Base-by-base conservation (phyloP, 208 protist genomes). In the Acanthamoeba castellanii region DNA sequence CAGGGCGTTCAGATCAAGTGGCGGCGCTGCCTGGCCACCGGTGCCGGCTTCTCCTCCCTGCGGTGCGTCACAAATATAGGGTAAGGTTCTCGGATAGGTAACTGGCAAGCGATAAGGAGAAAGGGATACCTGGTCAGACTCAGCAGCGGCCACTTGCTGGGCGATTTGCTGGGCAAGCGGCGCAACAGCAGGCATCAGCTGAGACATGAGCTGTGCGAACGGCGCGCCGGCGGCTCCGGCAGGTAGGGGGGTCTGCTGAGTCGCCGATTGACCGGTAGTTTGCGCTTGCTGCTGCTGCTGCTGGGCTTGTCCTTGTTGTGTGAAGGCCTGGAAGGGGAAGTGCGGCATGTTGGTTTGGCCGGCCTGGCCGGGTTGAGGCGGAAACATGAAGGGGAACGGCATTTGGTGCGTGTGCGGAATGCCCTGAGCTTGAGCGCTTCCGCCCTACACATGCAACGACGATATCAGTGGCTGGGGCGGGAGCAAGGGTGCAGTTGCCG, bases 321-420 rank as follows among this genome's bases (percentile, higher is more conserved):
- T 22, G 45, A 45, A 52, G 25, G 14, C n/a, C 30, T 27, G 66
- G 47, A 88, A 55, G 3, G 81, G 14, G 81, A 88, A 88, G 7
- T 66, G 81, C 52, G 61, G 81, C 50, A 64, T 50, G 34, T 88
- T 55, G 16, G 42, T n/a, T 16, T 64, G 81, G 37, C 32, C 72
- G 72, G 42, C 7, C 16, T 64, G 81, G 37, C 32, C 72, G 72
- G 34, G 34, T 16, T 82, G 74, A n/a, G 81, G n/a, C 20, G 81
- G 81, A 27, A 88, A 88, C 81, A 88, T 88, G 52, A 88, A 88
- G 14, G 81, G 81, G 52, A 88, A 88, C 3, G 81, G 81, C 45
- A 88, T n/a, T 22, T 20, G 78, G 42, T 52, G 78, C 47, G 0
- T 64, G 47, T 88, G 81, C 81, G 42, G 42, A 13, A 37, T 47